phyloP scores from a whole-genome alignment of 2,329 filamentous ascomycete genomes.

The Laburnicola sp. region DNA sequence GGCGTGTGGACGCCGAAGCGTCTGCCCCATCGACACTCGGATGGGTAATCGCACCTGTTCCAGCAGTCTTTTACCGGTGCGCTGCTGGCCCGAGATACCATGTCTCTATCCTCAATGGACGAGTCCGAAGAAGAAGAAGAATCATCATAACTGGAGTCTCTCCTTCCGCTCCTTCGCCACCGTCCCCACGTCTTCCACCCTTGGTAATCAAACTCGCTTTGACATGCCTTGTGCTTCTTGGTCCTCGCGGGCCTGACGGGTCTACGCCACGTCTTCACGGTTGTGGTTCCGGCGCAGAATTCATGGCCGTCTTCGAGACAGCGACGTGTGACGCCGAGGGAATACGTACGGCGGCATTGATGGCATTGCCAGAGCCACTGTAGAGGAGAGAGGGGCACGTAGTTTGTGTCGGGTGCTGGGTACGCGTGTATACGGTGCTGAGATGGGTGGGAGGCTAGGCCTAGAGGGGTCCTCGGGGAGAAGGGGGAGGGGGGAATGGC shows the following conservation, averaged over 20 bases:
- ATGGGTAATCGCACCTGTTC: constrained; percentile 51
- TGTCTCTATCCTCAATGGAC: constrained; percentile 1
- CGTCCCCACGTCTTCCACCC: constrained; percentile 54
- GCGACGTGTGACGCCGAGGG: constrained; percentile 54
- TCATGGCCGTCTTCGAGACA: constrained; percentile 59
- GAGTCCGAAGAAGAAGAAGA: not conserved
- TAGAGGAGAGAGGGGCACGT: constrained; percentile 40
- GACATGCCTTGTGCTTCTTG: constrained; percentile 49
- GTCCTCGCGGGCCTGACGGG: constrained; percentile 7
- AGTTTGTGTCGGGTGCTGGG: constrained; percentile 16
- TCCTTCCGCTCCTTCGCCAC: constrained; percentile 44
- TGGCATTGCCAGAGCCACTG: constrained; percentile 60
- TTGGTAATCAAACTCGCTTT: constrained; percentile 57
- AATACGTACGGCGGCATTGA: constrained; percentile 53
- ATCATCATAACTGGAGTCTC: constrained; percentile 24
- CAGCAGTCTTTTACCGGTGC: constrained; percentile 46
- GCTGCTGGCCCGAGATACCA: constrained; percentile 1
- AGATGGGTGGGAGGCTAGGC: constrained; percentile 19
- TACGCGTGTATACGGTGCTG: constrained; percentile 12
- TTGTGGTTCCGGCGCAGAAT: constrained; percentile 56
- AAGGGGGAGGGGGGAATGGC: constrained; percentile 51
- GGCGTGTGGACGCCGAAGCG: constrained; percentile 35
- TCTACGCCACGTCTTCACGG: constrained; percentile 39
- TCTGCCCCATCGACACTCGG: constrained; percentile 48
- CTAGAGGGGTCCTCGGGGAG: constrained; percentile 38